A percentile compares a stretch with the other conserved stretches of the same genome.
Evolutionary conservation across 169 alveolate species (phyloP).

Genomic region (Eimeria falciformis): DNA sequence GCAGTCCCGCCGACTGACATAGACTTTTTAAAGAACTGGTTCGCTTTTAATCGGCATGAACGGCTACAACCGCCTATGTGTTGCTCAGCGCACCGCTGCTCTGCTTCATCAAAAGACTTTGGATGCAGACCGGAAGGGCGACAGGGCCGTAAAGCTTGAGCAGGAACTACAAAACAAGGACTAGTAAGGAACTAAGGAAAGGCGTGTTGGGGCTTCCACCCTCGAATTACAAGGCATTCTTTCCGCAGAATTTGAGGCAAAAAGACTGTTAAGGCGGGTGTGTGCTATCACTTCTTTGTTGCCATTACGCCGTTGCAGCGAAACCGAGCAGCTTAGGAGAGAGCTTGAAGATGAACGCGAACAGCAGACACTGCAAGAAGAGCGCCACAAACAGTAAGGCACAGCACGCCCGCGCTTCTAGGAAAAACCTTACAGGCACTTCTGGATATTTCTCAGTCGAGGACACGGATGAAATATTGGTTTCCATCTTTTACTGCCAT

Average conservation of each 20-base stretch:
- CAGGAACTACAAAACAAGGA: constrained; percentile 70
- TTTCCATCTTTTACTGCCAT: too few species aligned
- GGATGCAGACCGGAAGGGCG: constrained; percentile 70
- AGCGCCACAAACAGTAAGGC: constrained; percentile 47
- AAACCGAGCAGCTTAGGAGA: constrained; percentile 65
- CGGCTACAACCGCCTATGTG: neutral
- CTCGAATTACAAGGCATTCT: too few species aligned
- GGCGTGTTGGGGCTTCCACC: too few species aligned
- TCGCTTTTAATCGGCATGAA: neutral
- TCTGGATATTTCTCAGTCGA: too few species aligned
- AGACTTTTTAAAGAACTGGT: neutral
- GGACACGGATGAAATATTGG: too few species aligned
- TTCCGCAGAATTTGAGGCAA: too few species aligned
- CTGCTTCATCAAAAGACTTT: constrained; percentile 61
- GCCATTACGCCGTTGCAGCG: too few species aligned
- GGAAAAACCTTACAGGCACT: too few species aligned
- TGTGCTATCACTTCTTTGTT: neutral
- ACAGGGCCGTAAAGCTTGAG: constrained; percentile 62
- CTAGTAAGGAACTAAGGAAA: neutral
- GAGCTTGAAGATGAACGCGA: constrained; percentile 73
- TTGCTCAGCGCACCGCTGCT: constrained; percentile 42
- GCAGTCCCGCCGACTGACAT: too few species aligned
- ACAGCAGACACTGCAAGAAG: constrained; percentile 65
- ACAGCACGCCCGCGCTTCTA: neutral
- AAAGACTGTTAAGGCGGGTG: too few species aligned